Conservation (phyloP, 441 rosid species). For the Syzygium syzygioides region DNA sequence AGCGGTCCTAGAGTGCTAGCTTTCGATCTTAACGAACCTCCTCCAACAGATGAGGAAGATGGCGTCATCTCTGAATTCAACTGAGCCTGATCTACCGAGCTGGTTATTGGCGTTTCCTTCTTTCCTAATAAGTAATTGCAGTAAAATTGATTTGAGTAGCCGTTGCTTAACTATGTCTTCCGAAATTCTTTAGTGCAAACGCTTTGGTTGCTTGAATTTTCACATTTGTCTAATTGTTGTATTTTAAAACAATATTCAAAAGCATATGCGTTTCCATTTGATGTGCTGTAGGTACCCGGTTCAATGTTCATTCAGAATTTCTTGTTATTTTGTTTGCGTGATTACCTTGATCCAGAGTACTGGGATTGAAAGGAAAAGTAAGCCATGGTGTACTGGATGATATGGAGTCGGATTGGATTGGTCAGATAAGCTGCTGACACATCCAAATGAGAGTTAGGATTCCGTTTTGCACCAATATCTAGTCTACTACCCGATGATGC, state of each 20-base stretch:
- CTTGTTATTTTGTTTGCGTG: background rate
- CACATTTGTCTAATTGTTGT: background rate
- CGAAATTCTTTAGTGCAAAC: background rate
- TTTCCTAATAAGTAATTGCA: background rate
- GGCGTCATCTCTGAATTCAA: background rate
- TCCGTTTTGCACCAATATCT: background rate
- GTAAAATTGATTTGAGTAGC: background rate
- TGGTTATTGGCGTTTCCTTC: background rate
- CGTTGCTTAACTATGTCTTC: background rate
- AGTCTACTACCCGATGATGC: background rate
- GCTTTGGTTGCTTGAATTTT: background rate
- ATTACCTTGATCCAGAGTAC: background rate
- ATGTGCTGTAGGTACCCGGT: background rate
- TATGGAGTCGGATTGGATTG: background rate
- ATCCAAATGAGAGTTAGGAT: background rate
- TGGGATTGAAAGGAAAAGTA: background rate
- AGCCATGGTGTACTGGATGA: background rate
- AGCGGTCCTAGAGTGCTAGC: background rate
- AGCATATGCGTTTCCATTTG: background rate
- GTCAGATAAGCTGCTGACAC: background rate
- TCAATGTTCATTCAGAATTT: background rate
- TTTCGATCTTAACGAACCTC: constrained; percentile 4
- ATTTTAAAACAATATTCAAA: background rate
- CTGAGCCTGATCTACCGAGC: background rate
- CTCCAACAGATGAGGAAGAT: constrained; percentile 2